Evolutionary conservation across 495 filamentous ascomycete genomes (phyloP), one percentile per base, ranked within the genome.

Genomic region (Daldinia grandis): DNA sequence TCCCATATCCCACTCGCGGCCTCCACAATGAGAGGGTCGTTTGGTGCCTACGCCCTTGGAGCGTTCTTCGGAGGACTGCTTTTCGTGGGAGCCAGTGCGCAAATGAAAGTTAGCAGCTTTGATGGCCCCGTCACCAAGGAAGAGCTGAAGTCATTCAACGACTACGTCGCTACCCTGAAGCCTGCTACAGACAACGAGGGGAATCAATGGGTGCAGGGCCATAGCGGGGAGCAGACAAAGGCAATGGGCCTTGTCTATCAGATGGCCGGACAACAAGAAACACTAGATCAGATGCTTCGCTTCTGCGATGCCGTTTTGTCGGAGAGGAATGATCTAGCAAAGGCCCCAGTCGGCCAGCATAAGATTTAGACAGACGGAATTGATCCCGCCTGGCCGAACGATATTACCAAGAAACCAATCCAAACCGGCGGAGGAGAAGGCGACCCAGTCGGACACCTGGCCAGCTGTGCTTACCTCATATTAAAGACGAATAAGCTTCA

Each of bases 71-170:
- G 42, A 24, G 42, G 42, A 12, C 9, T 47, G 17, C 42, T 47
- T 47, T 47, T 24, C 10, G 8, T 21, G 12, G 55, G 55, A 28
- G 55, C 56, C 1, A 37, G 60, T 0, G 67, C 61, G 10, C 44
- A 56, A 27, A 70, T 70, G 55, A 70, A 65, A 25, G 56, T 70
- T 44, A 65, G 67, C 57, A 70, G 67, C 49, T 71, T 71, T 28
- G 63, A 71, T 40, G 68, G 68, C n/a, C 44, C 53, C 9, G 61
- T 65, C 56, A 70, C 67, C 5, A 44, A 65, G 5, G 61, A 65
- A 15, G 67, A 65, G 10, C 50, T 70, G 25, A 55, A 70, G 33
- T 70, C 67, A 14, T 70, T 70, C 67, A 70, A 65, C 30, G 62
- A 65, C 50, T 60, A 60, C 44, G 47, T 61, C 10, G 50, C 49